Evolutionary conservation across 2,329 filamentous ascomycete genomes (phyloP).

Genomic region (Epichloe aotearoae): DNA sequence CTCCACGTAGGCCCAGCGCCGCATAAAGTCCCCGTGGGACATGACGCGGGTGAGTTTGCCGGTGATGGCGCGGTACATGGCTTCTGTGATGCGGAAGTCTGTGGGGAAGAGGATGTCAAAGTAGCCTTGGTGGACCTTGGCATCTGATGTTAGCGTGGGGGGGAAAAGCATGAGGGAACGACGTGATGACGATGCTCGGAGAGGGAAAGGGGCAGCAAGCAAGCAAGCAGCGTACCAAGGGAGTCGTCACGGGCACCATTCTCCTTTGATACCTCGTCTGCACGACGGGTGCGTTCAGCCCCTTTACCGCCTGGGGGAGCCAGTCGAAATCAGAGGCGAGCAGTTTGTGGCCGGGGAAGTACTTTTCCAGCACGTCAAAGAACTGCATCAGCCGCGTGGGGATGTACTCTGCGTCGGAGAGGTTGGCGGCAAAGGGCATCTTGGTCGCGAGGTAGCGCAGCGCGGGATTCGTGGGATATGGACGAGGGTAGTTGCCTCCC

Average conservation of each 20-base stretch:
- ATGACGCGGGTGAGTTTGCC: constrained; percentile 78
- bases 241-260: constrained; percentile 81
- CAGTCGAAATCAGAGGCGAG: constrained; percentile 83
- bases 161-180: no score
- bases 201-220: not conserved
- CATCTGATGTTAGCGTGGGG: no score
- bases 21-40: constrained; percentile 83
- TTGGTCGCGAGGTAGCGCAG: constrained; percentile 48
- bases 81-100: constrained; percentile 80
- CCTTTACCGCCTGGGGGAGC: constrained; percentile 69
- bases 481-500: constrained; percentile 46
- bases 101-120: constrained; percentile 99
- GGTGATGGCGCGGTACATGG: constrained; percentile 84
- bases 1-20: constrained; percentile 77
- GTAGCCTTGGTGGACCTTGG: constrained; percentile 92
- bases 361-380: constrained; percentile 77
- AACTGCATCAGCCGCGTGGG: constrained; percentile 93
- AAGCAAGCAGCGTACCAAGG: constrained; percentile 45
- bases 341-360: constrained; percentile 82
- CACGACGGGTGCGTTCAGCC: constrained; percentile 86
- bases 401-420: constrained; percentile 81
- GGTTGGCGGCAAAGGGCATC: constrained; percentile 60
- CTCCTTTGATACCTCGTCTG: constrained; percentile 82
- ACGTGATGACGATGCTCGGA: not conserved
- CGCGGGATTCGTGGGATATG: constrained; percentile 40